Evolutionary conservation across 1,139 yeast genomes (phyloP), one percentile per base, ranked within the genome.

Genomic region (Saccharomyces hybrid): DNA sequence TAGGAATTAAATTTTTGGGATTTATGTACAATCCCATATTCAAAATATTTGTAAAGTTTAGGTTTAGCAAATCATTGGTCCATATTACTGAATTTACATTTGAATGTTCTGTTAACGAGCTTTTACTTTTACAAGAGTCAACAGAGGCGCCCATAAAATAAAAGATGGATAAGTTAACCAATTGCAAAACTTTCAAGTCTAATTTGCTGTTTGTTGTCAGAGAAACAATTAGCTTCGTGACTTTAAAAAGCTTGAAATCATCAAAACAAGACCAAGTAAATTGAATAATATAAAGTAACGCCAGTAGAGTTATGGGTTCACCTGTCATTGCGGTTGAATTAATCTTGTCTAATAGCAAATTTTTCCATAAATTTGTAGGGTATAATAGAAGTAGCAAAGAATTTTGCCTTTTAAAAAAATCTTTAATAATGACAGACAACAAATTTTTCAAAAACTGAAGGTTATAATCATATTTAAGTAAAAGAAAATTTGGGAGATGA

Each of bases 211-310:
- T 56, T 13, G 57, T 47, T 13, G 58, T 51, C 7, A 63, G 54
- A 3, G 60, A 53, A 16, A 58, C 55, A 44, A 68, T 53, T 27
- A 63, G 34, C 55, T 67, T 66, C 5, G 69, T 60, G 9, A 64
- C 54, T 44, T 64, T 58, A 51, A 63, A 65, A 14, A 68, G 52
- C 41, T 61, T 60, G 27, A 58, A 58, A 46, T 64, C 61, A 57
- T 64, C 63, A 31, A 67, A 55, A 52, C 69, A 65, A 4, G 61
- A 59, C 67, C 67, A 65, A 54, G 62, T 61, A 42, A 65, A 58
- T 54, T 68, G 72, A 28, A 66, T 61, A n/a, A 67, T 55, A 50
- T 57, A 60, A 25, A 66, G 53, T 16, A 63, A 49, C 14, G 59
- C 60, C 32, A 66, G 48, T n/a, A 64, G 50, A 14, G 51, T 53